Percentiles rank a stretch among this genome's conserved stretches.
Conservation (phyloP, 2,329 filamentous ascomycete genomes). For the Dactylellina parvicollis region DNA sequence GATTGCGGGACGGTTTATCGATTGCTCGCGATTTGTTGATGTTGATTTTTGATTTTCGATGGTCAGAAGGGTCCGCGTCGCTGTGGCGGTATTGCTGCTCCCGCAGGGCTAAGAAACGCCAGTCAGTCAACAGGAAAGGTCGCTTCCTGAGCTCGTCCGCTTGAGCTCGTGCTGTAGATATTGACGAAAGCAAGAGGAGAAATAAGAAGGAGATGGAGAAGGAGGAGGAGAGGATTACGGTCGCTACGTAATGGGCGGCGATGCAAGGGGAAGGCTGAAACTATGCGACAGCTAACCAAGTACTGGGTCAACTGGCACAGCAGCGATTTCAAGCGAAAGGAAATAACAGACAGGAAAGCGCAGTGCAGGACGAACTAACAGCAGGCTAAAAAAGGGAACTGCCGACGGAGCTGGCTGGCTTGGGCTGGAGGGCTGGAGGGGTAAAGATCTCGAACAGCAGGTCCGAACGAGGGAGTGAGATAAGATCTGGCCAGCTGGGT, state of each 20-base stretch:
- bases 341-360: too few relatives aligned
- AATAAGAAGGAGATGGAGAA: not conserved
- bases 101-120: not conserved
- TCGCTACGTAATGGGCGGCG: constrained; percentile 35
- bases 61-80: constrained; percentile 11
- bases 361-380: not conserved
- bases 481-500: constrained; percentile 20
- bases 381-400: constrained; percentile 31
- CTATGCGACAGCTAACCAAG: constrained; percentile 9
- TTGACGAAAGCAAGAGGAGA: not conserved
- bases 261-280: constrained; percentile 52
- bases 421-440: not conserved
- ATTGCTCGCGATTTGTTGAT: not conserved
- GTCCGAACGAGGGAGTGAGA: constrained; percentile 8
- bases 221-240: constrained; percentile 18
- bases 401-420: constrained; percentile 7
- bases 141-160: not conserved
- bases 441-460: constrained; percentile 23
- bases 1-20: not conserved
- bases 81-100: constrained; percentile 3
- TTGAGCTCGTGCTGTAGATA: not conserved
- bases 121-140: not conserved
- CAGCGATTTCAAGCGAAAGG: constrained; percentile 1
- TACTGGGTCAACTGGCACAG: too few relatives aligned
- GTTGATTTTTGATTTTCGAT: not conserved